Evolutionary conservation across 768 basidiomycete species (phyloP), one percentile per base, ranked within the genome.

Genomic region (Epithele typhae): DNA sequence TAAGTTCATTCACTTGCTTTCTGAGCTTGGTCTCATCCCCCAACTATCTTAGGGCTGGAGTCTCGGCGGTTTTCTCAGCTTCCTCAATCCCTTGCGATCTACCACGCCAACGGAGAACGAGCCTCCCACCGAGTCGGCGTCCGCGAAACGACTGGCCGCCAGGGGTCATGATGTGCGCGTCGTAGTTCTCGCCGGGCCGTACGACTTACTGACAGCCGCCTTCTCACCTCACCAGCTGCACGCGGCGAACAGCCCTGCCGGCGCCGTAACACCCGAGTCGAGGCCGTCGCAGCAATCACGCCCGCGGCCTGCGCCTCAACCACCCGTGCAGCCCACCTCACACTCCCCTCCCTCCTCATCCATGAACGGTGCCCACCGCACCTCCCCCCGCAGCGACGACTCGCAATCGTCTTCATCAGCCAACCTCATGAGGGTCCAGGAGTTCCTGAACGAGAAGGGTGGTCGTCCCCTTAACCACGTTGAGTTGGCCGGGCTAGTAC

Each of bases 401-500:
- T 46, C 51, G 6, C 41, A 34, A 14, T 19, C 37, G 4, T 54
- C 47, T 11, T 46, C 50, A 9, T 40, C 46, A 5, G 42, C 44
- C n/a, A 56, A 53, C 25, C 27, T 52, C 14, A 46, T 48, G 45
- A 46, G 47, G 30, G 51, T 52, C 3, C 44, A 50, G n/a, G 45
- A 52, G 24, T 81, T 77, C 56, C 61, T 82, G 43, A 63, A 66
- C 17, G 68, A 74, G 52, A 74, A 73, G 48, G 68, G 66, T 5
- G 76, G 73, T 22, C 66, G 70, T 41, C 67, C 71, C 19, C 69
- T 83, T 15, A 77, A 74, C 43, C 64, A 70, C 4, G 69, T 76
- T 8, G 81, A 83, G 58, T 67, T 73, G 19, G 75, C 74, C 30
- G 77, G 76, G 5, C 61, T 83, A n/a, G 67, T 80, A 17, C 68